Conservation (phyloP, 2,329 filamentous ascomycete species). For the Neofusicoccum umdonicola region DNA sequence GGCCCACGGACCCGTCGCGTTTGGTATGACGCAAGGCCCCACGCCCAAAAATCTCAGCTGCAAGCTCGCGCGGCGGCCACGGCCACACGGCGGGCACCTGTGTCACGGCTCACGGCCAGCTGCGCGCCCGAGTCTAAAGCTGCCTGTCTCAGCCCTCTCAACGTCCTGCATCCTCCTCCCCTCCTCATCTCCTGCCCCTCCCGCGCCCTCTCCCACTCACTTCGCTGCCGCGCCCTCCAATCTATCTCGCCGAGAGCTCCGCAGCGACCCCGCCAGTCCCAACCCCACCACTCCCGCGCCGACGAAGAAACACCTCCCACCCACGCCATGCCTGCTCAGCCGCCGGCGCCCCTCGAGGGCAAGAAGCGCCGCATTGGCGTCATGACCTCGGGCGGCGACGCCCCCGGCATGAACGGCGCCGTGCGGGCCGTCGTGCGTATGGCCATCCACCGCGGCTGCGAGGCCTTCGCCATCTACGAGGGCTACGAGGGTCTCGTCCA, state of each 20-base stretch:
- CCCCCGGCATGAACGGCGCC: conserved; percentile 90
- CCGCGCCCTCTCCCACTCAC: background rate
- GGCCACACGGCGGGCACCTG: background rate
- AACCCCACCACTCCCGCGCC: background rate
- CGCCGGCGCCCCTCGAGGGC: conserved; percentile 37
- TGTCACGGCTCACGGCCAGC: conserved; percentile 1
- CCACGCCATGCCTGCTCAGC: conserved; percentile 24
- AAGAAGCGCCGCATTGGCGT: conserved; percentile 72
- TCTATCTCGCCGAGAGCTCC: background rate
- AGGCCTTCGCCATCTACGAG: conserved; percentile 64
- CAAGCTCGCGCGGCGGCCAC: conserved; percentile 1
- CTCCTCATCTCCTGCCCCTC: background rate
- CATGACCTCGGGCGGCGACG: conserved; percentile 93
- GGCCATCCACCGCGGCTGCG: conserved; percentile 70
- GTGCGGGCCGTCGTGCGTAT: conserved; percentile 89
- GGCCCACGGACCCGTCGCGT: background rate
- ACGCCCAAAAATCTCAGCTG: conserved; percentile 10
- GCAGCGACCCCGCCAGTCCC: background rate
- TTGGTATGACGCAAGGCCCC: conserved; percentile 3
- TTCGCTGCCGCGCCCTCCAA: background rate
- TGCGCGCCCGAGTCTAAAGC: conserved; percentile 9
- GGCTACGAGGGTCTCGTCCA: conserved; percentile 94
- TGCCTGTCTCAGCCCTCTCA: conserved; percentile 4
- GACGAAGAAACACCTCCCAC: background rate
- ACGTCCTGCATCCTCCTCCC: background rate